These are phyloP conservation scores for Corymbia citriodora DNA, from an alignment of 441 rosid species.

Conservation along the genomic window DNA sequence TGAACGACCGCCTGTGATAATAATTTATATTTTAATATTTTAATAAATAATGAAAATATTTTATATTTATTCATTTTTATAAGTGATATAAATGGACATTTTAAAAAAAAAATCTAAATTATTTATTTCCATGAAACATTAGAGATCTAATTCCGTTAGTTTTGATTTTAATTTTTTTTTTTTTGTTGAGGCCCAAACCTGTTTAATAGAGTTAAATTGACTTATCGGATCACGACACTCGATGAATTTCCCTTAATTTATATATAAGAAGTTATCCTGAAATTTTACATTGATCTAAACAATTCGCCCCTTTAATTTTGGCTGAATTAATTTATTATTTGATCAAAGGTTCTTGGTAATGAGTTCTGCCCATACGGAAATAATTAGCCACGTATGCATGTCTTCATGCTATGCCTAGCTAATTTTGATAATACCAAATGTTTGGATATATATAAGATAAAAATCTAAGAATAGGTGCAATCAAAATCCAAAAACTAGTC, in stretches of 20 bases:
- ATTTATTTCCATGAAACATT: too few relatives aligned
- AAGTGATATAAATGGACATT: too few relatives aligned
- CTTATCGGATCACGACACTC: not conserved
- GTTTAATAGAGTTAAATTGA: not conserved
- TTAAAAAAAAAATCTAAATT: too few relatives aligned
- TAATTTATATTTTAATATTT: not conserved
- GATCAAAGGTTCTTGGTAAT: not conserved
- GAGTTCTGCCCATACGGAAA: not conserved
- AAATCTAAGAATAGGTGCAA: not conserved
- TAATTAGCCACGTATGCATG: not conserved
- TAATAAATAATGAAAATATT: too few relatives aligned
- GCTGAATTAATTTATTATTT: not conserved
- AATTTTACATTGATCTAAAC: not conserved
- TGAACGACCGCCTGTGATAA: too few relatives aligned
- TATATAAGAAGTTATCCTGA: not conserved
- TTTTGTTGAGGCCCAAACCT: not conserved
- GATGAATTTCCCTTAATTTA: not conserved
- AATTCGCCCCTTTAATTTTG: not conserved
- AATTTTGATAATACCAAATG: not conserved
- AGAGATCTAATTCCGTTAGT: not conserved
- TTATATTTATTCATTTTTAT: too few relatives aligned
- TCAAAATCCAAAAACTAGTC: not conserved
- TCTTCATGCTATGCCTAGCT: not conserved
- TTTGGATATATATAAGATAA: not conserved
- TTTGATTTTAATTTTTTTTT: not conserved